Base-by-base conservation (phyloP, 2,329 filamentous ascomycete species). In the Hortaea werneckii region DNA sequence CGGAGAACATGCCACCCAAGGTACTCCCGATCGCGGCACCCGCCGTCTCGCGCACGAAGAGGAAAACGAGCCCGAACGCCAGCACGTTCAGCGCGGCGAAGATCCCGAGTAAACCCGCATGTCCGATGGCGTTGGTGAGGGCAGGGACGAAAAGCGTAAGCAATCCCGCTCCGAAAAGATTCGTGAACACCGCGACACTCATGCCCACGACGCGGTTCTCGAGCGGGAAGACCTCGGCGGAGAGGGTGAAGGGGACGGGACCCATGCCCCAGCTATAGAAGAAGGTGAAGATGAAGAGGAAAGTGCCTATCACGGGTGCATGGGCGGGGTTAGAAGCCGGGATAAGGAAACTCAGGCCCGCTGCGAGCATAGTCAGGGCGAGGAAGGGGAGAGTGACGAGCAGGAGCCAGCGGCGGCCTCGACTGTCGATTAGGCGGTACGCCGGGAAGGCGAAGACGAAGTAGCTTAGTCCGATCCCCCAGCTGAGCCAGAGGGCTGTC, bases 151-250 rank as follows among this genome's bases (percentile, higher is more conserved):
- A 59, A 6, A 61, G 50, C 6, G 55, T 54, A 5, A 64, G 46
- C 4, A 61, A 49, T 4, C 57, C 58, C 10, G 53, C 53, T 6
- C 58, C 58, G 10, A 61, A 50, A n/a, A 64, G 48, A 37, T 61
- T 61, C n/a, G 45, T 43, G 49, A 59, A 60, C n/a, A 85, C 81
- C 4, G 80, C 75, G 62, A 76, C 84, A 0, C 74, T 75, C 82
- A 86, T 85, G 44, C 82, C 82, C 9, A 84, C 73, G 56, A 57
- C 51, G 54, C 82, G 75, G 58, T 85, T 80, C 1, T 80, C 82
- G 0, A 85, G 71, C 0, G 82, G 81, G 58, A 82, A 85, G 1
- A 85, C 79, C 60, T 86, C 82, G 32, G 82, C 80, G 2, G 74
- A 77, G 62, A 84, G 83, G 0, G 78, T 77, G 58, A 81, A 85